Evolutionary conservation across 805 yeast species (phyloP).

Genomic region (Brettanomyces sp.): DNA sequence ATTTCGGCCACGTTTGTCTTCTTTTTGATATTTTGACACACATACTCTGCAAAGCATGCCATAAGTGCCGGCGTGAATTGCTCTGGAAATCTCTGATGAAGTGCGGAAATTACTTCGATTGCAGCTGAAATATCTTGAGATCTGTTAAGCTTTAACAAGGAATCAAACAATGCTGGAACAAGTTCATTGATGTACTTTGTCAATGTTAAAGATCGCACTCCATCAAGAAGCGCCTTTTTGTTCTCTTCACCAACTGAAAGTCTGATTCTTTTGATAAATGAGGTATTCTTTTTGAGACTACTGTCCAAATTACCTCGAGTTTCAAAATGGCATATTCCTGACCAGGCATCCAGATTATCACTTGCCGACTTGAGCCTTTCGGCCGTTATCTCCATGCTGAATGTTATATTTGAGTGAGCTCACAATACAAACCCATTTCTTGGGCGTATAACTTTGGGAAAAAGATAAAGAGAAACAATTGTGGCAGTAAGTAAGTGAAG

Average conservation of each 20-base stretch:
- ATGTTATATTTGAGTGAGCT: background rate
- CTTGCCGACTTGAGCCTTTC: slow-evolving; percentile 2
- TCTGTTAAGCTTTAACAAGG: slow-evolving; percentile 41
- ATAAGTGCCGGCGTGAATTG: slow-evolving; percentile 44
- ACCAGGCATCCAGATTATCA: slow-evolving; percentile 10
- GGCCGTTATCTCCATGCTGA: background rate
- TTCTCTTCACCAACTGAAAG: slow-evolving; percentile 47
- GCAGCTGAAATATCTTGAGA: slow-evolving; percentile 53
- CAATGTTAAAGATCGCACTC: slow-evolving; percentile 51
- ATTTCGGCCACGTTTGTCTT: slow-evolving; percentile 27
- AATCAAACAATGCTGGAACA: slow-evolving; percentile 52
- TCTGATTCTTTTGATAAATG: slow-evolving; percentile 64
- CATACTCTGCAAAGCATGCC: slow-evolving; percentile 28
- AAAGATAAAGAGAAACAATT: too few relatives aligned
- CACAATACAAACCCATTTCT: too few relatives aligned
- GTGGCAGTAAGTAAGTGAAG: too few relatives aligned
- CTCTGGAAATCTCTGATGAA: slow-evolving; percentile 65
- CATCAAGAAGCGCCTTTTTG: slow-evolving; percentile 40
- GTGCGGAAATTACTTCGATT: slow-evolving; percentile 55
- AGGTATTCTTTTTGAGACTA: slow-evolving; percentile 73
- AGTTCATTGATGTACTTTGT: slow-evolving; percentile 72
- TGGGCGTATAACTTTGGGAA: too few relatives aligned
- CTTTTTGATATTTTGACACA: slow-evolving; percentile 23
- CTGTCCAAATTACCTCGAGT: slow-evolving; percentile 39
- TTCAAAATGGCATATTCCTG: slow-evolving; percentile 13